Evolutionary conservation across 1,284 basidiomycete species (phyloP), one percentile per base, ranked within the genome.

Genomic region (Puccinia sorghi): DNA sequence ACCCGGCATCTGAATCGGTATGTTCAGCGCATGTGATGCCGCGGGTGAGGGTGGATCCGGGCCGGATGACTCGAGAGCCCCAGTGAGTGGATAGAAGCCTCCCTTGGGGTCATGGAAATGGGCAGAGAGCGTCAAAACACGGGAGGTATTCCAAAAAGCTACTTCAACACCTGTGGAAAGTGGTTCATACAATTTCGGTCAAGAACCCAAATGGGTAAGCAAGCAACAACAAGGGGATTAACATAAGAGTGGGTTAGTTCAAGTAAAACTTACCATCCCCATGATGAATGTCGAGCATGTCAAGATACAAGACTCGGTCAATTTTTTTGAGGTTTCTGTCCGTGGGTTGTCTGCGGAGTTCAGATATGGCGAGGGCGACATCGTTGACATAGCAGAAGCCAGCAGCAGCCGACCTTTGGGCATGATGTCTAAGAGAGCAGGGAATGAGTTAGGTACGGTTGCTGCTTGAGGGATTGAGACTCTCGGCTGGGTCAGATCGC

Each of bases 351-450:
- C 67, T 69, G 37, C 80, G 76, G 0, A 84, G 80, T 76, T 83
- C 83, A 41, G 82, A 81, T 52, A 95, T 89, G 0, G 91, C 91
- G 0, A 97, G 87, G 2, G 94, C 89, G 74, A 91, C 90, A 84
- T 97, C 95, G 4, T 93, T 93, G 39, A 97, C 90, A 84, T 97
- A 97, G 86, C 94, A 97, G 85, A 94, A 97, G 0, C 94, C 95
- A 2, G 91, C 90, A 0, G 93, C 93, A 70, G 86, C 87, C 0
- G 88, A 86, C 83, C 91, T 91, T 73, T 89, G 89, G 0, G 91
- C 90, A 81, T 93, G 92, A 81, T 93, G 92, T 83, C 92, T 90
- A 71, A 48, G 20, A 32, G 4, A 11, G 17, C 8, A 39, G 15
- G 39, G 7, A 48, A 22, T 48, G 48, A 32, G 39, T 25, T 1